phyloP scores from a whole-genome alignment of 2,329 filamentous ascomycete species.

The Endothia cerciana region DNA sequence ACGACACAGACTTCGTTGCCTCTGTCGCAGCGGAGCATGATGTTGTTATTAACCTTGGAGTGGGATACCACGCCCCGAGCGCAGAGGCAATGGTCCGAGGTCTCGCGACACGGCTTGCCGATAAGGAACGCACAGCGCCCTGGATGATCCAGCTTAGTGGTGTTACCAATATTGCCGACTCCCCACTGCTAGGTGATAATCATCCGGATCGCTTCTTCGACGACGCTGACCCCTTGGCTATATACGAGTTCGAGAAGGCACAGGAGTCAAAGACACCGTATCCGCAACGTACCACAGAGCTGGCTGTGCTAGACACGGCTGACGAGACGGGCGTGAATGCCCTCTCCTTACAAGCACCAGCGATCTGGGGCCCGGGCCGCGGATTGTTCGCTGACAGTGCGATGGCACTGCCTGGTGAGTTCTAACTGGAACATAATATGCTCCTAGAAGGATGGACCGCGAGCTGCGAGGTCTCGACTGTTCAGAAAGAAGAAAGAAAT shows the following conservation, averaged over 20 bases:
- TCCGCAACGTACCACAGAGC: conserved; percentile 48
- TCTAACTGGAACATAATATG: neutral
- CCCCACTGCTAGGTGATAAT: conserved; percentile 40
- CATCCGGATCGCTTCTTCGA: conserved; percentile 42
- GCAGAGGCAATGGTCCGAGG: conserved; percentile 48
- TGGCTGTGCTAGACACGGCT: conserved; percentile 46
- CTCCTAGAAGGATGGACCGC: neutral
- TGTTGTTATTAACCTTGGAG: conserved; percentile 49
- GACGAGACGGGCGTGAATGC: conserved; percentile 47
- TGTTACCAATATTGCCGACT: conserved; percentile 48
- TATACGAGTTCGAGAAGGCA: conserved; percentile 46
- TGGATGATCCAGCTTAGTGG: conserved; percentile 42
- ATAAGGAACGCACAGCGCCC: neutral
- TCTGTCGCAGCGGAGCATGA: conserved; percentile 35
- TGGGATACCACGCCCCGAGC: conserved; percentile 42
- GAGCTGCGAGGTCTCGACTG: neutral
- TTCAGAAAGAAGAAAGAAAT: no score
- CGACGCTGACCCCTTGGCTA: conserved; percentile 44
- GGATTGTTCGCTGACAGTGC: conserved; percentile 46
- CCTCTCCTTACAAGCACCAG: conserved; percentile 49
- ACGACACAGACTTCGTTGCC: conserved; percentile 33
- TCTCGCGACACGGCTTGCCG: conserved; percentile 35
- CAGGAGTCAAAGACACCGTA: conserved; percentile 44
- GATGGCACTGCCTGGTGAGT: conserved; percentile 42
- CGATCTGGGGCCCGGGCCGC: conserved; percentile 50